Evolutionary conservation across 768 basidiomycete species (phyloP).

Genomic region (Tephrocybe sp.): DNA sequence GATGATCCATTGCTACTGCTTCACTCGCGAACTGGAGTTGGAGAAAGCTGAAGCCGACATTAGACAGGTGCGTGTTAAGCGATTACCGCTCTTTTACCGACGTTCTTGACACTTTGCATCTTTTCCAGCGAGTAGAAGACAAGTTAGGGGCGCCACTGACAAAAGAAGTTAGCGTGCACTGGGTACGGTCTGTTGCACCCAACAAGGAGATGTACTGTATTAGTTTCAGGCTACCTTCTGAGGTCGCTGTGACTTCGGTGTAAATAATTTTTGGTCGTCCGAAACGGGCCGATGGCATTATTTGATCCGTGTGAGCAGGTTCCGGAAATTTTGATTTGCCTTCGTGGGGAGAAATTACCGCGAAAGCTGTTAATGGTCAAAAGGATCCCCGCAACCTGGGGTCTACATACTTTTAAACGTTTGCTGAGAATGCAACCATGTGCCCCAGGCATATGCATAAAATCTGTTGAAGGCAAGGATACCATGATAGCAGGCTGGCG

Average conservation of each 20-base stretch:
- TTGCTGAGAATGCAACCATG: too few species aligned
- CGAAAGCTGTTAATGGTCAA: slow-evolving; percentile 15
- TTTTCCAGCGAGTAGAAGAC: slow-evolving; percentile 65
- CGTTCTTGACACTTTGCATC: slow-evolving; percentile 14
- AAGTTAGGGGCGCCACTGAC: slow-evolving; percentile 55
- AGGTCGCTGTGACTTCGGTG: slow-evolving; percentile 29
- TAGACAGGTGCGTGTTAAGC: slow-evolving; percentile 54
- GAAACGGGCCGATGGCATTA: background rate
- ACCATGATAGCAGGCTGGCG: too few species aligned
- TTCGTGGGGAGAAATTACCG: slow-evolving; percentile 8
- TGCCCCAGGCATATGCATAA: too few species aligned
- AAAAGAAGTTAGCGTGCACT: slow-evolving; percentile 53
- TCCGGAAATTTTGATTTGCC: slow-evolving; percentile 1
- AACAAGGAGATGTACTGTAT: slow-evolving; percentile 98
- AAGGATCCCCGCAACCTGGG: slow-evolving; percentile 17
- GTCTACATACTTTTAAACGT: too few species aligned
- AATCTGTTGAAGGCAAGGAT: too few species aligned
- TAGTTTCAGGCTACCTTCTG: slow-evolving; percentile 59
- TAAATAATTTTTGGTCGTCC: slow-evolving; percentile 2
- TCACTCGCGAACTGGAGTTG: slow-evolving; percentile 78
- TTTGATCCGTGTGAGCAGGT: slow-evolving; percentile 5
- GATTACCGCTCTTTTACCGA: slow-evolving; percentile 7
- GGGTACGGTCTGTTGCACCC: slow-evolving; percentile 91
- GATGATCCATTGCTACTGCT: slow-evolving; percentile 94
- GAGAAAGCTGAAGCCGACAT: slow-evolving; percentile 76